A percentile compares a stretch with the other conserved stretches of the same genome.
Evolutionary conservation across 345 rosid species (phyloP).

Genomic region (Anacardium occidentale): DNA sequence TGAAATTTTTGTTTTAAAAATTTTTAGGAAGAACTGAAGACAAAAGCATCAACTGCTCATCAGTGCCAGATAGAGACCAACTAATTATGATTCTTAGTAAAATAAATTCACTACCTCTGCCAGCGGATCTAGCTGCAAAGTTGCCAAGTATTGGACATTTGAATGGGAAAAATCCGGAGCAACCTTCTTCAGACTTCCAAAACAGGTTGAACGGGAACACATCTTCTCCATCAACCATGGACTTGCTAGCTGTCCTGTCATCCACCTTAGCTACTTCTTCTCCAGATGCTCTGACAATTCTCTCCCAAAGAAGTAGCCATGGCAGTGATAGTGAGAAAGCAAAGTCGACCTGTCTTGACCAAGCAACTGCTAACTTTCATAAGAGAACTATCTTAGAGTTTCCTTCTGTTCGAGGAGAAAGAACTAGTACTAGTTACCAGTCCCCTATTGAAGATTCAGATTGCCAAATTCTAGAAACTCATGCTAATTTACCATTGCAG

Average conservation of each 20-base stretch:
- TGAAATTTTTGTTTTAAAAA: constrained; percentile 13
- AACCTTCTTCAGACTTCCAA: constrained; percentile 35
- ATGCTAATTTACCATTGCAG: constrained; percentile 66
- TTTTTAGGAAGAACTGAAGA: constrained; percentile 59
- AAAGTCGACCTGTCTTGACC: constrained; percentile 45
- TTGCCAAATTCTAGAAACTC: constrained; percentile 53
- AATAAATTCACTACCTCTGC: constrained; percentile 78
- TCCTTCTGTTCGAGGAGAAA: constrained; percentile 54
- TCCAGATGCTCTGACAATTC: constrained; percentile 52
- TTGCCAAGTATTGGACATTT: constrained; percentile 48
- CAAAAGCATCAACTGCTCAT: constrained; percentile 31
- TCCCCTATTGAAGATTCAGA: constrained; percentile 77
- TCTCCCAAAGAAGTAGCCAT: constrained; percentile 62
- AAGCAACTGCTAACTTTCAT: constrained; percentile 35
- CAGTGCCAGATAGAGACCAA: constrained; percentile 64
- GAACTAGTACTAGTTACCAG: constrained; percentile 66
- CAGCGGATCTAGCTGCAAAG: constrained; percentile 66
- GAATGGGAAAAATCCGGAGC: constrained; percentile 44
- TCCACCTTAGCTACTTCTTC: constrained; percentile 59
- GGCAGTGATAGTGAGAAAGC: constrained; percentile 61
- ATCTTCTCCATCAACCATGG: constrained; percentile 66
- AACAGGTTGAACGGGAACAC: constrained; percentile 43
- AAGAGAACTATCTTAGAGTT: constrained; percentile 43
- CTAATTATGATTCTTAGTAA: constrained; percentile 73
- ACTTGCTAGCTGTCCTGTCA: constrained; percentile 74